Base-by-base conservation (phyloP, 345 rosid species). In the Eutrema japonicum region DNA sequence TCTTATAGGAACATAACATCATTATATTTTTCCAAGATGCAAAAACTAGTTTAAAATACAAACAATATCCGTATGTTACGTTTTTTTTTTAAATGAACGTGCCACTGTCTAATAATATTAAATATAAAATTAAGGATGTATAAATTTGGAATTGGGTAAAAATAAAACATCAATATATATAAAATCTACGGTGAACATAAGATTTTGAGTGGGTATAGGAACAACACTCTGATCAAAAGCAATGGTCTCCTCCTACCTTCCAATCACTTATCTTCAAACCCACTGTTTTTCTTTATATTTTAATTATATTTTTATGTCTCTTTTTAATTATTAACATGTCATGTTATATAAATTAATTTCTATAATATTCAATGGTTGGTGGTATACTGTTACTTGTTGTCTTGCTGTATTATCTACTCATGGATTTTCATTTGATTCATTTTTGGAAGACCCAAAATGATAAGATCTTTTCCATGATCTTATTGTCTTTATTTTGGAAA, bases 231-330 rank as follows among this genome's bases (percentile, higher is more conserved):
- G 48, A 68, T 67, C 55, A 60, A 58, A 66, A 60, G 56, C 79
- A 59, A 59, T 14, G 64, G 79, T 68, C 74, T 75, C 74, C 64
- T 75, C n/a, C n/a, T n/a, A 75, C 69, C 79, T 61, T 60, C 79
- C 74, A 52, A 53, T 75, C 79, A 75, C 70, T 75, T 68, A 75
- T 75, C 79, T 75, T 68, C 55, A 62, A 66, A 36, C 70, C 79
- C 74, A 52, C 60, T 68, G 55, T 49, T 68, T 76, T 68, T 36
- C 22, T 33, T 33, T 60, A 53, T 51, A 51, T 37, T 26, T 47
- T 9, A n/a, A n/a, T n/a, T n/a, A n/a, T n/a, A n/a, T n/a, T n/a
- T n/a, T n/a, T 42, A 18, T 58, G 30, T 41, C 64, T 18, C 16
- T 50, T 61, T 68, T 27, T 61, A 52, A 68, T 53, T 32, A 68